Percentiles rank a stretch among this genome's conserved stretches.
phyloP scores from a whole-genome alignment of 2,329 filamentous ascomycete genomes.

The Fusarium graminum region DNA sequence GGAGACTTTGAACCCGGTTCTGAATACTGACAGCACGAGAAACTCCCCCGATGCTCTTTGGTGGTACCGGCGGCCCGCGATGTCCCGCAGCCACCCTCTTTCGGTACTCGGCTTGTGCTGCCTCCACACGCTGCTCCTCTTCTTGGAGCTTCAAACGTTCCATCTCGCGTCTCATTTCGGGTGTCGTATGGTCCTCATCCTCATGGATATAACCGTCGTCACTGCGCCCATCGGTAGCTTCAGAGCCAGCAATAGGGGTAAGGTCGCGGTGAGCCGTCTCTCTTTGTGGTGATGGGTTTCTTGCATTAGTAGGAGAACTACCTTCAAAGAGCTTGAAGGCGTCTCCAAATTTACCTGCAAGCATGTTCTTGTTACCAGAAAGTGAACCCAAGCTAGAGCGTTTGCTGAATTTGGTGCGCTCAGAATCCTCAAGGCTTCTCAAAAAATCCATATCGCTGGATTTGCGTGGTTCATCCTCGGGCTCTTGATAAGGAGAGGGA shows the following conservation, averaged over 20 bases:
- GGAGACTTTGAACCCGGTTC: slow-evolving; percentile 85
- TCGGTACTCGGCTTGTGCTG: slow-evolving; percentile 89
- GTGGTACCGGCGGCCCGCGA: slow-evolving; percentile 57
- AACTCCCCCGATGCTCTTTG: slow-evolving; percentile 69
- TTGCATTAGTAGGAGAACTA: slow-evolving; percentile 54
- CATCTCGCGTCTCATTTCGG: slow-evolving; percentile 90
- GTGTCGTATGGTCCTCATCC: slow-evolving; percentile 77
- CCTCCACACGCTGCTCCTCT: slow-evolving; percentile 90
- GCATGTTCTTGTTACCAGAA: slow-evolving; percentile 81
- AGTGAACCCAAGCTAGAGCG: slow-evolving; percentile 79
- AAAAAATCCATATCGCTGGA: slow-evolving; percentile 85
- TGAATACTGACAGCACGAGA: slow-evolving; percentile 87
- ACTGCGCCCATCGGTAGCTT: slow-evolving; percentile 69
- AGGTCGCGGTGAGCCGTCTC: slow-evolving; percentile 64
- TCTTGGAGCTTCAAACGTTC: slow-evolving; percentile 84
- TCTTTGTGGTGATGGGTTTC: slow-evolving; percentile 64
- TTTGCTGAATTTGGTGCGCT: slow-evolving; percentile 70
- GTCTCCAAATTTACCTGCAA: slow-evolving; percentile 92
- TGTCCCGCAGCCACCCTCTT: slow-evolving; percentile 72
- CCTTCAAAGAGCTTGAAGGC: slow-evolving; percentile 93
- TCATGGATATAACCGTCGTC: slow-evolving; percentile 74
- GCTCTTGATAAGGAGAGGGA: slow-evolving; percentile 59
- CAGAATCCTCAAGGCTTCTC: slow-evolving; percentile 76
- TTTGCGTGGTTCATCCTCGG: slow-evolving; percentile 55
- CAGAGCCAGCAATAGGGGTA: slow-evolving; percentile 81